Evolutionary conservation across 495 filamentous ascomycete genomes (phyloP), one percentile per base, ranked within the genome.

Genomic region (Penicilliopsis zonata): DNA sequence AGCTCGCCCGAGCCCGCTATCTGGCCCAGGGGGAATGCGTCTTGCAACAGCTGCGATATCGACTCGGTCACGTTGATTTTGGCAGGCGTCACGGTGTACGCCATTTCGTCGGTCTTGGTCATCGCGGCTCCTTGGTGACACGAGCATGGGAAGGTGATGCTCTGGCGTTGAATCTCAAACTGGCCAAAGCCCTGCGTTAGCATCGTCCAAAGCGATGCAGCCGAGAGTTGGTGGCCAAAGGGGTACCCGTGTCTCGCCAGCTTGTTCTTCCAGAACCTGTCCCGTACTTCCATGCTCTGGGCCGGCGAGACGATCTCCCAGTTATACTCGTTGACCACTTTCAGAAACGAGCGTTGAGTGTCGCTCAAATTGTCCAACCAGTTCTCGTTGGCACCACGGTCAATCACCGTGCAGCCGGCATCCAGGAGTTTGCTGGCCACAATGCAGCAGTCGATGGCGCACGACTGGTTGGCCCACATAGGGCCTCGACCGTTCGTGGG

Each of bases 401-500:
- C 62, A 5, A 49, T 36, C 4, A 39, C 38, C 5, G 62, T 65
- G 10, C 51, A 59, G 8, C 62, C 60, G 13, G 42, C 52, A 24
- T 62, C 50, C 8, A 59, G 42, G 15, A 67, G 32, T 26, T 43
- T 55, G 1, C 53, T 57, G 1, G 47, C 36, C 12, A 57, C 48
- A 15, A 65, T 59, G 1, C 46, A 32, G 16, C 38, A 44, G 29
- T 67, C 63, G 5, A 53, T 31, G 9, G 41, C 18, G 30, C 43
- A 48, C 12, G 59, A 57, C 9, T 40, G 36, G 0, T 21, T 15
- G 5, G 10, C 10, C 34, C 45, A 47, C 5, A 52, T 31, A 5
- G 57, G 55, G 0, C 52, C 55, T 12, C 51, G 46, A 1, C 59
- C 60, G n/a, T n/a, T n/a, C n/a, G n/a, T n/a, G n/a, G n/a, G n/a